Evolutionary conservation across 148 eudicot genomes (phyloP), one percentile per base, ranked within the genome.

Genomic region (Selenicereus undatus): DNA sequence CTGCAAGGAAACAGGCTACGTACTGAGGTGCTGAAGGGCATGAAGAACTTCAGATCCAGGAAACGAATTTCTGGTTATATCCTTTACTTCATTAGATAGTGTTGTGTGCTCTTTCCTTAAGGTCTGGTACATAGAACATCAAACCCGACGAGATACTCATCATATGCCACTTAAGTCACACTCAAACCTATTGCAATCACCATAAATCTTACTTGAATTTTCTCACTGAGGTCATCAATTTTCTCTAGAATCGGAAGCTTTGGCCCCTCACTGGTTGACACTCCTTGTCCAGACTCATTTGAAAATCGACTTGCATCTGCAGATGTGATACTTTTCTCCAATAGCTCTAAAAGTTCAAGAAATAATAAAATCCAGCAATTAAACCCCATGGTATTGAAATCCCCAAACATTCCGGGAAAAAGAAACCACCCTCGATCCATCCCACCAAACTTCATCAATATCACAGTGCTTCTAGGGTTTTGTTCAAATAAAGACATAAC

Each of bases 11-110:
- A 68, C 60, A n/a, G 75, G 76, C 22, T 18, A 79, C 93, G 66
- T 87, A 95, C 99, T 84, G 22, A 95, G 91, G 72, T 84, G 86
- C 86, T 93, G 91, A 80, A 93, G 89, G 65, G 93, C 93, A 73
- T 76, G 78, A 17, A 90, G 79, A 88, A 88, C 88, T 82, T 93
- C 93, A 51, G 88, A 84, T n/a, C 97, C 92, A 71, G 91, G 87
- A 89, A 92, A 91, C 62, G 88, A 82, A 78, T 89, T 90, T 27
- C 81, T 79, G 76, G 87, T 89, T 71, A 91, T 68, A 80, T 83
- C 89, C 86, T 92, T 93, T 70, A 95, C 95, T 77, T 93, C 97
- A 73, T 78, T 78, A 45, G 91, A 89, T 20, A 95, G 85, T 26
- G 65, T 65, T 64, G 79, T 43, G 71, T 95, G 94, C 64, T 95